phyloP scores from a whole-genome alignment of 2,329 filamentous ascomycete species.

The Hypoxylon sp. region DNA sequence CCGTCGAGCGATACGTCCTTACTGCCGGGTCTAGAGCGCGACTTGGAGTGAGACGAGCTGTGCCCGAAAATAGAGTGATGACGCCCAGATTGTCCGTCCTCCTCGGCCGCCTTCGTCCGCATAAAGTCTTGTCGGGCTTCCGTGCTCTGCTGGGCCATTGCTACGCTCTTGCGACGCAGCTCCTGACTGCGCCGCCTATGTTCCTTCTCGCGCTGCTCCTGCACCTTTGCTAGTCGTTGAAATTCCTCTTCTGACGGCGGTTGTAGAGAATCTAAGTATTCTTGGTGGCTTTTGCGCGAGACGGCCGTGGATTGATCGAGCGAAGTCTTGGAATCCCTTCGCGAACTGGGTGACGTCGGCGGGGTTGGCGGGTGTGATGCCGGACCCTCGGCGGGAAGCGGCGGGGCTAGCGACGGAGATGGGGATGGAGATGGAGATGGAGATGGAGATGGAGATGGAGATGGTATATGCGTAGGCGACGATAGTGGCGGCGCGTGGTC shows the following conservation, averaged over 20 bases:
- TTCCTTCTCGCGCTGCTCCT: slow-evolving; percentile 61
- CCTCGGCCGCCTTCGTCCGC: slow-evolving; percentile 46
- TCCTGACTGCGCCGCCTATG: slow-evolving; percentile 58
- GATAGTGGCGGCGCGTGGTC: slow-evolving; percentile 10
- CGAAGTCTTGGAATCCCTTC: slow-evolving; percentile 40
- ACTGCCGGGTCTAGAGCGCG: slow-evolving; percentile 23
- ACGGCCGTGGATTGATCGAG: slow-evolving; percentile 38
- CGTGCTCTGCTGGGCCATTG: slow-evolving; percentile 42
- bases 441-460: slow-evolving; percentile 19
- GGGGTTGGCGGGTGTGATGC: slow-evolving; percentile 43
- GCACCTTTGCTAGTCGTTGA: slow-evolving; percentile 62
- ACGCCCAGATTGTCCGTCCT: slow-evolving; percentile 26
- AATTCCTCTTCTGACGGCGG: slow-evolving; percentile 62
- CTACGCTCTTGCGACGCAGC: slow-evolving; percentile 45
- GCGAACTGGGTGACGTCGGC: slow-evolving; percentile 39
- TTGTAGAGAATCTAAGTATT: slow-evolving; percentile 65
- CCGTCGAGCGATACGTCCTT: slow-evolving; percentile 21
- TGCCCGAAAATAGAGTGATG: slow-evolving; percentile 27
- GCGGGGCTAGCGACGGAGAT: slow-evolving; percentile 27
- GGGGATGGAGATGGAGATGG: slow-evolving; percentile 26
- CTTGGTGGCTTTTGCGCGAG: slow-evolving; percentile 51
- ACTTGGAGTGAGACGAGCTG: slow-evolving; percentile 25
- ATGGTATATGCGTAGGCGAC: slow-evolving; percentile 24
- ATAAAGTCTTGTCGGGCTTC: slow-evolving; percentile 53
- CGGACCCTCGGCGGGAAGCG: slow-evolving; percentile 24